A percentile compares a stretch with the other conserved stretches of the same genome.
phyloP scores from a whole-genome alignment of 805 yeast species.

The Priceomyces carsonii region DNA sequence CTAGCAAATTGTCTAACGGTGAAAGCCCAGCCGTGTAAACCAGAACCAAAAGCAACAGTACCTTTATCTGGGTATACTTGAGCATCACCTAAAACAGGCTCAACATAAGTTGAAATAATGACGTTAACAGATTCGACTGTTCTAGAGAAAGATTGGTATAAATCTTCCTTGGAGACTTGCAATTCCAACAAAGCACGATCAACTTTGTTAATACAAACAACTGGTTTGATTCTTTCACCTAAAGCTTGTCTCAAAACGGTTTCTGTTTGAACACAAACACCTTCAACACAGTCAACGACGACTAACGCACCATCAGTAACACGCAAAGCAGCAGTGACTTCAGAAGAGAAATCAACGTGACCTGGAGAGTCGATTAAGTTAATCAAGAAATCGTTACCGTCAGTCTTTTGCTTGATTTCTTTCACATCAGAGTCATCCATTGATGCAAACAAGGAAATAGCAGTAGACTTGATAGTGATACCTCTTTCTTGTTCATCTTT shows the following conservation, averaged over 20 bases:
- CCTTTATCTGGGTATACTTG: constrained; percentile 99
- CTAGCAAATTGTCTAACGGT: constrained; percentile 97
- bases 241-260: constrained; percentile 98
- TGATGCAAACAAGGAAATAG: constrained; percentile 92
- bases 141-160: constrained; percentile 97
- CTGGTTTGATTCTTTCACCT: constrained; percentile 99
- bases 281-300: constrained; percentile 98
- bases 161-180: constrained; percentile 98
- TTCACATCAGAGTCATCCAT: constrained; percentile 82
- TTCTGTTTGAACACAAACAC: constrained; percentile 99
- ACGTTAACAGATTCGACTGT: constrained; percentile 99
- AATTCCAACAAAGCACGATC: constrained; percentile 99
- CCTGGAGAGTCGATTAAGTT: constrained; percentile 99
- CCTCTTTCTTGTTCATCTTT: constrained; percentile 99
- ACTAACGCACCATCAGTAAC: constrained; percentile 99
- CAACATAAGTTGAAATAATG: constrained; percentile 93
- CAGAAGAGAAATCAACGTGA: constrained; percentile 99
- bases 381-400: constrained; percentile 91
- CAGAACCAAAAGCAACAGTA: constrained; percentile 99
- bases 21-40: constrained; percentile 99
- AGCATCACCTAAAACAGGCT: constrained; percentile 86
- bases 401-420: constrained; percentile 89
- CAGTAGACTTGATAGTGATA: constrained; percentile 98
- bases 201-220: constrained; percentile 97
- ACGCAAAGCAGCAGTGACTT: constrained; percentile 99